A percentile compares a stretch with the other conserved stretches of the same genome.
Conservation (phyloP, 306 rosid genomes). For the Quercus agrifolia region DNA sequence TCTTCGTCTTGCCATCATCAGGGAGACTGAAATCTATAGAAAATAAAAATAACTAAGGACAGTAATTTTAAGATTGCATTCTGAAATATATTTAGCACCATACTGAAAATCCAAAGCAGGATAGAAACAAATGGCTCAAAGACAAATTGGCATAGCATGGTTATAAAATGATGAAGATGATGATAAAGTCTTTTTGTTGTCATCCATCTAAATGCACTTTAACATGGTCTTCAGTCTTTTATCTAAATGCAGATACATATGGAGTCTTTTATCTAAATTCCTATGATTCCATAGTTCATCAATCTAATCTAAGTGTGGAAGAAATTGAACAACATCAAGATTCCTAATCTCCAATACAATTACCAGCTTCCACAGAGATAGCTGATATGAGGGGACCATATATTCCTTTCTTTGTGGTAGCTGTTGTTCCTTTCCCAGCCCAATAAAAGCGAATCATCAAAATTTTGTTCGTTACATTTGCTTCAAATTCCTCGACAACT, state of each 20-base stretch:
- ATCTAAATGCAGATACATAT: not conserved
- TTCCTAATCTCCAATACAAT: not conserved
- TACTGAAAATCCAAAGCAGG: too few relatives aligned
- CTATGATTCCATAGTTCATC: not conserved
- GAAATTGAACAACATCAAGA: too few relatives aligned
- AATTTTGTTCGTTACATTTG: constrained; percentile 24
- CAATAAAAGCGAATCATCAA: constrained; percentile 51
- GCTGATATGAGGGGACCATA: constrained; percentile 73
- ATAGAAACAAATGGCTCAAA: too few relatives aligned
- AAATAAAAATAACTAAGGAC: not conserved
- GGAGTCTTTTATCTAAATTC: too few relatives aligned
- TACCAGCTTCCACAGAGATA: constrained; percentile 59
- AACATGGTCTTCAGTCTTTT: too few relatives aligned
- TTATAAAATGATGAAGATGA: too few relatives aligned
- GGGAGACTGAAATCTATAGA: constrained; percentile 20
- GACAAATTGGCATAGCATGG: too few relatives aligned
- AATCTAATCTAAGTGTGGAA: not conserved
- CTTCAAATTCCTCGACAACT: constrained; percentile 29
- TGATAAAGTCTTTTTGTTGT: too few relatives aligned
- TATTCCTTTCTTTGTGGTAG: constrained; percentile 32
- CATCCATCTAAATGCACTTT: too few relatives aligned
- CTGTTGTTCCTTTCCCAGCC: constrained; percentile 73
- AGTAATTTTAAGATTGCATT: not conserved
- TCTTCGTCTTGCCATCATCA: not conserved
- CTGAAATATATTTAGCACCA: not conserved